These are phyloP conservation scores for Russula virescens DNA, from an alignment of 768 basidiomycete species.

Conservation along the genomic window DNA sequence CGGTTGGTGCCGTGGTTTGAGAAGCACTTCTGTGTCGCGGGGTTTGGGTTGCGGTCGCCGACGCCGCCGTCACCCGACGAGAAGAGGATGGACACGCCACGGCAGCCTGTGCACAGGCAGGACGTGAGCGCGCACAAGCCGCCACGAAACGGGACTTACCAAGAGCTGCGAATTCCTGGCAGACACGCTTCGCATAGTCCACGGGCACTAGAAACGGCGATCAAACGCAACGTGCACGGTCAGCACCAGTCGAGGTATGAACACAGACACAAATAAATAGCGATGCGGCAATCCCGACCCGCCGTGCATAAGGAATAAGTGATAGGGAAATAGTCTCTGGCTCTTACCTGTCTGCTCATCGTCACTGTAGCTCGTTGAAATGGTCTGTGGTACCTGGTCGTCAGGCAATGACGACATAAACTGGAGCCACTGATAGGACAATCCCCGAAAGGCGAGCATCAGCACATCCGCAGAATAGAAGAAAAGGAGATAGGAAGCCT, in stretches of 20 bases:
- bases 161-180: constrained; percentile 54
- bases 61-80: constrained; percentile 66
- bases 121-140: neutral
- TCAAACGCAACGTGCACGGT: neutral
- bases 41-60: constrained; percentile 53
- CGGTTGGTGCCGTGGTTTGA: constrained; percentile 53
- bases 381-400: constrained; percentile 47
- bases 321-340: too few species aligned
- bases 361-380: constrained; percentile 71
- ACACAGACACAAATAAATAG: neutral
- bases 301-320: neutral
- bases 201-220: constrained; percentile 38
- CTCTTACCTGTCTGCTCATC: constrained; percentile 59
- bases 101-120: constrained; percentile 39
- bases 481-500: neutral
- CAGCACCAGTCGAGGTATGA: neutral
- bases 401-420: constrained; percentile 40
- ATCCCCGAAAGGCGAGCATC: neutral
- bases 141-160: constrained; percentile 32
- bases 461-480: neutral
- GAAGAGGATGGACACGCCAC: constrained; percentile 61
- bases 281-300: neutral
- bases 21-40: constrained; percentile 46
- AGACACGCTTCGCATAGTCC: constrained; percentile 45
- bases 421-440: constrained; percentile 48